Evolutionary conservation across 805 yeast genomes (phyloP).

Genomic region (Candida verbasci): DNA sequence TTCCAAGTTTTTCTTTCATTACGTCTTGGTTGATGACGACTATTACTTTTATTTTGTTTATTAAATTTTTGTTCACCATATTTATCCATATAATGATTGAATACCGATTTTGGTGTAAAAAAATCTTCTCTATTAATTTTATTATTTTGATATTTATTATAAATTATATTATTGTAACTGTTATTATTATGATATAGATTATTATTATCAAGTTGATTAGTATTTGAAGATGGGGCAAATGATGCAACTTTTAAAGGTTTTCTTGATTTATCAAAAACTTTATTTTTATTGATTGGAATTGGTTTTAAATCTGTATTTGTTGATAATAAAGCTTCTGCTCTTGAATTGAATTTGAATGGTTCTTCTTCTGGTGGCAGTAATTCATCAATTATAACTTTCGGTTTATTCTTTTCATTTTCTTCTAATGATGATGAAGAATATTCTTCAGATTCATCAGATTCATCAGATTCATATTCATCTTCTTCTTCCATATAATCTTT

Average conservation of each 20-base stretch:
- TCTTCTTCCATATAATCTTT: constrained; percentile 23
- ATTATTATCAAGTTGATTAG: constrained; percentile 3
- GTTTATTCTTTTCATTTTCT: not conserved
- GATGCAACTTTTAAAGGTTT: constrained; percentile 67
- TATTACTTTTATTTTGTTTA: constrained; percentile 7
- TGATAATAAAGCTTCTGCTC: constrained; percentile 42
- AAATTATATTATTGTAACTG: constrained; percentile 1
- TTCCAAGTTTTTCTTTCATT: constrained; percentile 24
- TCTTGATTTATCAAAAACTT: constrained; percentile 34
- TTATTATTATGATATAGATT: constrained; percentile 3
- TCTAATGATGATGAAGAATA: not conserved
- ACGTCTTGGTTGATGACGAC: constrained; percentile 3
- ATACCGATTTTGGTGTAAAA: constrained; percentile 74
- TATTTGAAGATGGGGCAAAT: constrained; percentile 30
- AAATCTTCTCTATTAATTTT: constrained; percentile 62
- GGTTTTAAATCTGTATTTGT: constrained; percentile 34
- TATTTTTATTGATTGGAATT: constrained; percentile 35
- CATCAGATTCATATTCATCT: constrained; percentile 15
- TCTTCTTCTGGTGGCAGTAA: not conserved
- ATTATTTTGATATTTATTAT: constrained; percentile 1
- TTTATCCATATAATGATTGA: constrained; percentile 67
- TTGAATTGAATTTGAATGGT: constrained; percentile 5
- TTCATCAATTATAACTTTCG: not conserved
- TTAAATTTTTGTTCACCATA: constrained; percentile 41
- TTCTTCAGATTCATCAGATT: constrained; percentile 7